Conservation (phyloP, 176 grass and related monocot genomes). For the Tillandsia fasciculata region DNA sequence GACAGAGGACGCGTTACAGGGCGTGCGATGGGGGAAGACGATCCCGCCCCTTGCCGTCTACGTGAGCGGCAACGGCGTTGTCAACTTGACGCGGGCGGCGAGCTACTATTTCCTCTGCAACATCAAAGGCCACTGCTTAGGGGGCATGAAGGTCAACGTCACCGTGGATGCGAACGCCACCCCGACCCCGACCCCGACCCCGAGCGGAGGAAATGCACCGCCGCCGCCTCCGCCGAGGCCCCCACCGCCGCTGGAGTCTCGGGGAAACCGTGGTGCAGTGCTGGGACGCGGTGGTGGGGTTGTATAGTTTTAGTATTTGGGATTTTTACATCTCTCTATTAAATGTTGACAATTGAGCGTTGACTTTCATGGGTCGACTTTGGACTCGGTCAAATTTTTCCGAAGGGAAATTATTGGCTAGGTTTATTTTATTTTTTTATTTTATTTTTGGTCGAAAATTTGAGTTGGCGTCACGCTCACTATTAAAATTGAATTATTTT, state of each 20-base stretch:
- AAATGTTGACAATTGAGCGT: no score
- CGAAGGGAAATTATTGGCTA: no score
- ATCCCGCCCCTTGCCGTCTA: conserved; percentile 21
- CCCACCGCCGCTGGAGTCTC: conserved; percentile 6
- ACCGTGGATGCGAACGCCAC: conserved; percentile 16
- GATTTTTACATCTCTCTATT: no score
- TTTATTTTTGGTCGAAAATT: no score
- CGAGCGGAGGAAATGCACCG: background rate
- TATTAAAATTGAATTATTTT: no score
- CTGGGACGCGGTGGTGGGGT: no score
- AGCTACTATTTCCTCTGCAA: conserved; percentile 70
- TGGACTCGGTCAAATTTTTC: no score
- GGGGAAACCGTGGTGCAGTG: no score
- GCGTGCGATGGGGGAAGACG: conserved; percentile 33
- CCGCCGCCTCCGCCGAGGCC: background rate
- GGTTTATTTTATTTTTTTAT: no score
- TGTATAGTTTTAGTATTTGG: no score
- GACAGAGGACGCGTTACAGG: conserved; percentile 41
- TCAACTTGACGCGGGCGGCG: conserved; percentile 36
- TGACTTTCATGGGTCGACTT: no score
- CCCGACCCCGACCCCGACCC: background rate
- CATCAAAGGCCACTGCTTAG: conserved; percentile 53
- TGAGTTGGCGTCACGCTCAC: no score
- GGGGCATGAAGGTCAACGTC: conserved; percentile 68
- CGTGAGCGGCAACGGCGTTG: conserved; percentile 31